phyloP scores from a whole-genome alignment of 1,284 basidiomycete genomes.

The Ustilago bromivora region DNA sequence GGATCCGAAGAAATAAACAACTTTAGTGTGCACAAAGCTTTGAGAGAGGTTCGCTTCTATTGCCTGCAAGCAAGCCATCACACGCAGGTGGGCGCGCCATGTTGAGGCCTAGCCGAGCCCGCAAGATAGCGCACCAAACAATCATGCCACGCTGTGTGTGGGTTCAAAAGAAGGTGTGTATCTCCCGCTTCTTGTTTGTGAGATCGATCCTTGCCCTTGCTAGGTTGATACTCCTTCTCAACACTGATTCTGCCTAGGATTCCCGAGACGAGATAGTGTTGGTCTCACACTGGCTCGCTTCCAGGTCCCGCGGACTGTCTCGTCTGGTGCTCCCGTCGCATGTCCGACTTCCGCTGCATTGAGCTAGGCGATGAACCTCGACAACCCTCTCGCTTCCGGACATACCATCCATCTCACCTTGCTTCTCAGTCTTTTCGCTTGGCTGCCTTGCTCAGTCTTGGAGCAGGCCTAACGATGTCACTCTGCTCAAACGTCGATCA shows the following conservation, averaged over 20 bases:
- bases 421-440: neutral
- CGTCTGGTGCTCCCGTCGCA: neutral
- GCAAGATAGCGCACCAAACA: neutral
- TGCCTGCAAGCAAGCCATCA: constrained; percentile 1
- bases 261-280: neutral
- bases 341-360: neutral
- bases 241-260: neutral
- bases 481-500: neutral
- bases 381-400: neutral
- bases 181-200: constrained; percentile 9
- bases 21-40: neutral
- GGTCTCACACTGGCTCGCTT: neutral
- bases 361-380: neutral
- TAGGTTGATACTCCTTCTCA: neutral
- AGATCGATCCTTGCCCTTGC: neutral
- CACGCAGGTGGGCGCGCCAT: constrained; percentile 1
- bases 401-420: too few species aligned
- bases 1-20: neutral
- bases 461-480: neutral
- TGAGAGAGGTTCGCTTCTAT: neutral
- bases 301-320: neutral
- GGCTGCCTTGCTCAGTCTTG: neutral
- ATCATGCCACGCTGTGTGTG: neutral
- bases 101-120: neutral
- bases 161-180: constrained; percentile 5